phyloP scores from a whole-genome alignment of 78 protist species.

The Dictyostelium firmibasis region DNA sequence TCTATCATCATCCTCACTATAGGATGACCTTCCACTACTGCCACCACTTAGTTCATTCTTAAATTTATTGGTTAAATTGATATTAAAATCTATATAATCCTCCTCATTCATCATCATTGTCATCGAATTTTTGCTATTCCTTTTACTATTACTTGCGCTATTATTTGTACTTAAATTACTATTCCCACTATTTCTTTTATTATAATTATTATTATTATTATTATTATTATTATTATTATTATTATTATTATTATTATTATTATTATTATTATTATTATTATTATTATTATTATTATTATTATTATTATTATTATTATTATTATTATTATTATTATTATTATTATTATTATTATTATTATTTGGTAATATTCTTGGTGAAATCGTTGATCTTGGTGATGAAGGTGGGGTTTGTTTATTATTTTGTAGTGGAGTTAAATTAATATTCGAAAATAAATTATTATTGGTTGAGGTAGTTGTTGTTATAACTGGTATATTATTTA shows the following conservation, averaged over 20 bases:
- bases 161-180: neutral
- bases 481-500: neutral
- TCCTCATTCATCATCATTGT: neutral
- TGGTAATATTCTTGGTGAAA: neutral
- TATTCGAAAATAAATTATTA: neutral
- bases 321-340: too few species aligned
- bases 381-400: neutral
- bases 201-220: neutral
- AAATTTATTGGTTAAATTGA: conserved; percentile 6
- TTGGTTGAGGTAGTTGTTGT: neutral
- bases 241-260: too few species aligned
- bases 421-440: neutral
- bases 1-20: neutral
- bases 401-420: neutral
- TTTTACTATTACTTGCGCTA: neutral
- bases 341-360: neutral
- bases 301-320: too few species aligned
- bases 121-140: neutral
- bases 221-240: neutral
- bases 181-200: neutral
- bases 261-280: too few species aligned
- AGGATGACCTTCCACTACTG: neutral
- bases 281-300: too few species aligned
- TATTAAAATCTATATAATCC: neutral
- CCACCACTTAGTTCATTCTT: neutral